Evolutionary conservation across 2,329 filamentous ascomycete genomes (phyloP).

Genomic region (Cordyceps fumosorosea): DNA sequence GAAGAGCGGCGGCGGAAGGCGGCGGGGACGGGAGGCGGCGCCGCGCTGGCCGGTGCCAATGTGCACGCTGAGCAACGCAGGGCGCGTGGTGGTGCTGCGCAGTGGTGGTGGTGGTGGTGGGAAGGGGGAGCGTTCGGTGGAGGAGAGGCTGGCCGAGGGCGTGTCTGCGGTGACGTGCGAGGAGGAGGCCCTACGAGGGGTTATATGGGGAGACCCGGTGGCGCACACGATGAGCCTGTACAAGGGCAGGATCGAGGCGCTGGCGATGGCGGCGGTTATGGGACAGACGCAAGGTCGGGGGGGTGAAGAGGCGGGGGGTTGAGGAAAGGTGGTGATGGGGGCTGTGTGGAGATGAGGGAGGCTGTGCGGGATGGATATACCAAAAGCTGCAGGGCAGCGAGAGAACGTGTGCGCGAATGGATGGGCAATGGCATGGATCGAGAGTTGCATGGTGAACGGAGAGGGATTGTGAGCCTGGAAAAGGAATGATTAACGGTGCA

Average conservation of each 20-base stretch:
- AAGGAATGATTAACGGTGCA: neutral
- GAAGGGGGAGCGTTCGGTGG: conserved; percentile 38
- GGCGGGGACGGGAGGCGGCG: neutral
- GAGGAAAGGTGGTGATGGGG: neutral
- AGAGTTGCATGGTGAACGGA: neutral
- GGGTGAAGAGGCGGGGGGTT: too few relatives aligned
- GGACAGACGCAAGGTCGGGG: conserved; percentile 10
- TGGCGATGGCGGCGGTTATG: conserved; percentile 55
- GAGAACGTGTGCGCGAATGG: too few relatives aligned
- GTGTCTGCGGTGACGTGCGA: conserved; percentile 62
- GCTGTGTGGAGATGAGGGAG: neutral
- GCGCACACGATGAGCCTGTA: conserved; percentile 79
- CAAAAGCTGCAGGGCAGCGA: too few relatives aligned
- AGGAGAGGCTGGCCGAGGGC: conserved; percentile 47
- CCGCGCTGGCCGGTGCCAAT: conserved; percentile 60
- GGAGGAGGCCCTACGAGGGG: conserved; percentile 60
- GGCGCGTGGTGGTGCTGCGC: conserved; percentile 60
- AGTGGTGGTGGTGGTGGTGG: conserved; percentile 26
- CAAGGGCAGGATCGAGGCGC: conserved; percentile 59
- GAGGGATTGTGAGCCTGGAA: neutral
- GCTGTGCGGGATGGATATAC: neutral
- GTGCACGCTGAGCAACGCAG: conserved; percentile 62
- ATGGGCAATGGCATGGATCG: too few relatives aligned
- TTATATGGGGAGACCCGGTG: conserved; percentile 76
- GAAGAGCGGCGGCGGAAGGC: neutral